Evolutionary conservation across 352 stramenopile species (phyloP).

Genomic region (Phytopythium helicoides): DNA sequence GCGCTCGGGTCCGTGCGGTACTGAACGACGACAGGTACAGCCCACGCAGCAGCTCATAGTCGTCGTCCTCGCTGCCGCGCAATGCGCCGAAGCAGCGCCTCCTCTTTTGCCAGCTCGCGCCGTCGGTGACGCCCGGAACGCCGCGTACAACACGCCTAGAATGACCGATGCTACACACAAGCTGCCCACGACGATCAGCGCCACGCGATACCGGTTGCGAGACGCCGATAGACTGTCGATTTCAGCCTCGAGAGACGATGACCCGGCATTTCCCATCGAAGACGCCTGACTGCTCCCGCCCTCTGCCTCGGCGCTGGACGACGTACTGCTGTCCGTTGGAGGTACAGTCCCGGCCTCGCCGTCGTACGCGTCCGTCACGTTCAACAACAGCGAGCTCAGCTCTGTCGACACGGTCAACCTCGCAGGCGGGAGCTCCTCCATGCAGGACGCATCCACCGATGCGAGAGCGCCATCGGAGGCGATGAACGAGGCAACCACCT

Average conservation of each 20-base stretch:
- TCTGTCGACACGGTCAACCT: slow-evolving; percentile 31
- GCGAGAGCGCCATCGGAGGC: slow-evolving; percentile 35
- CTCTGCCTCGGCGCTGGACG: slow-evolving; percentile 8
- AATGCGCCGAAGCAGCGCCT: slow-evolving; percentile 35
- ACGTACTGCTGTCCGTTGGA: background rate
- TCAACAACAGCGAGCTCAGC: slow-evolving; percentile 39
- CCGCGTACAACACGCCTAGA: slow-evolving; percentile 1
- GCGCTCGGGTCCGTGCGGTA: slow-evolving; percentile 11
- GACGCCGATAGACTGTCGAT: slow-evolving; percentile 20
- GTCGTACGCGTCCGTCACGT: slow-evolving; percentile 46
- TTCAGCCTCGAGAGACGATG: slow-evolving; percentile 9
- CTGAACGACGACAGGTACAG: slow-evolving; percentile 40
- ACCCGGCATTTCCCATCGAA: slow-evolving; percentile 10
- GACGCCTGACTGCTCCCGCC: slow-evolving; percentile 12
- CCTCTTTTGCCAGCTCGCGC: slow-evolving; percentile 26
- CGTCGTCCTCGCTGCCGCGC: slow-evolving; percentile 33
- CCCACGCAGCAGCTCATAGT: slow-evolving; percentile 39
- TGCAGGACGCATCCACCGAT: slow-evolving; percentile 54
- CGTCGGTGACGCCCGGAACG: slow-evolving; percentile 14
- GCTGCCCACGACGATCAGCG: slow-evolving; percentile 26
- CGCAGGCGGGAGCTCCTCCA: slow-evolving; percentile 25
- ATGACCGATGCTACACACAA: slow-evolving; percentile 14
- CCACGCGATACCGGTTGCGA: slow-evolving; percentile 23
- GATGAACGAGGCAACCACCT: slow-evolving; percentile 63
- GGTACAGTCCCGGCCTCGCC: slow-evolving; percentile 21